Evolutionary conservation across 2,329 filamentous ascomycete species (phyloP), one percentile per base, ranked within the genome.

Genomic region (Sarocladiaceae sp.): DNA sequence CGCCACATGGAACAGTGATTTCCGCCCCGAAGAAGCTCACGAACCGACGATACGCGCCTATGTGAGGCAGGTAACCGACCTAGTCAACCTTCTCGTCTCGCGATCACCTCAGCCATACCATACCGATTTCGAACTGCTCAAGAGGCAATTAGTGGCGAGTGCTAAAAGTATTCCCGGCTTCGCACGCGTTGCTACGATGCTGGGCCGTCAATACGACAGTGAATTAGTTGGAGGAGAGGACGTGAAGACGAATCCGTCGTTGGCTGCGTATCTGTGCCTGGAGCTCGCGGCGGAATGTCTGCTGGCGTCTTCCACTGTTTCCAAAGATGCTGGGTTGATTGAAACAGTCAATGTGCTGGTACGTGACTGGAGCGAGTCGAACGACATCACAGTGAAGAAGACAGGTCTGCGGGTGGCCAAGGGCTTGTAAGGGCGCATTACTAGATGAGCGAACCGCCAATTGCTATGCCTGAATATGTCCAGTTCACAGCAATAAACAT

Each of bases 91-190:
- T 20, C 58, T 65, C 1, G 54, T 49, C 1, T 26, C 10, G 0
- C 56, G 57, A n/a, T n/a, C n/a, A 1, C 53, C 26, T 7, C 44
- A 28, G 7, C 62, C 59, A 1, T 64, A 65, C 18, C 62, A 65
- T 28, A 36, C 48, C 0, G 59, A 63, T 18, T 57, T 64, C 23
- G 15, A 46, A 7, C 33, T 46, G 1, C 31, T 65, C 20, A 55
- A 56, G 33, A 20, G 55, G 17, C 52, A 53, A 29, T 12, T 46
- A 22, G 10, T 37, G 49, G 15, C 8, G 22, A 12, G n/a, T 10
- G 40, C 40, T 5, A 26, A 12, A 26, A 5, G 8, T 10, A 8
- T 25, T 8, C 8, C 39, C 7, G 39, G 8, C n/a, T 23, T 10
- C n/a, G 35, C 35, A 10, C 35, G 35, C 12, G 22, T 10, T 18